Percentiles rank a stretch among this genome's conserved stretches.
Conservation (phyloP, 352 stramenopile species). For the Phytophthora pistaciae region DNA sequence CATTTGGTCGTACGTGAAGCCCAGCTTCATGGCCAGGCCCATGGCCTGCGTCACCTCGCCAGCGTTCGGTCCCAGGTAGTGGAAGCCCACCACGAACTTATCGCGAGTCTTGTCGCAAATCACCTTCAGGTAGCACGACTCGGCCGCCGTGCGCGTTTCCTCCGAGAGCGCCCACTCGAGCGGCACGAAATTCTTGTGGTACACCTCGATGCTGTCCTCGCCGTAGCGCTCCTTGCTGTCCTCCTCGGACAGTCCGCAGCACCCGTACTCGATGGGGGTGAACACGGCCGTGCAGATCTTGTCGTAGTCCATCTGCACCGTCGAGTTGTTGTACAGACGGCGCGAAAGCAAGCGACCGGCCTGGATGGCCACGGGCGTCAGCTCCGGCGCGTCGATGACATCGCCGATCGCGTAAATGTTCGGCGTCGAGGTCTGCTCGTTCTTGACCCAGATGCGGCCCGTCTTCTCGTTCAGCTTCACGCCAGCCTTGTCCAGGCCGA, state of each 20-base stretch:
- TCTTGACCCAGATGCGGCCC: constrained; percentile 90
- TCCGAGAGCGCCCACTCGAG: constrained; percentile 95
- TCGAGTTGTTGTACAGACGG: constrained; percentile 90
- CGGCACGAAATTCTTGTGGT: constrained; percentile 96
- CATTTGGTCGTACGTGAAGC: constrained; percentile 95
- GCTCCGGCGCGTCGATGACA: constrained; percentile 96
- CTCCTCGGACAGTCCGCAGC: constrained; percentile 97
- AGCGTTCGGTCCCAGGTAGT: constrained; percentile 98
- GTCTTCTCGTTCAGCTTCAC: constrained; percentile 92
- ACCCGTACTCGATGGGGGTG: constrained; percentile 98
- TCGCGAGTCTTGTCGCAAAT: constrained; percentile 92
- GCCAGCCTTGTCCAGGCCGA: constrained; percentile 89
- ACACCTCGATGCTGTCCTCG: constrained; percentile 94
- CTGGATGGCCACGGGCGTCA: constrained; percentile 99
- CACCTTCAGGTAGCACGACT: constrained; percentile 96
- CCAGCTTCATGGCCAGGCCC: constrained; percentile 95
- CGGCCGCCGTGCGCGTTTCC: constrained; percentile 55
- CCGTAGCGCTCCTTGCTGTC: constrained; percentile 92
- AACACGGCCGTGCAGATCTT: constrained; percentile 96
- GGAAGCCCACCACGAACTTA: constrained; percentile 96
- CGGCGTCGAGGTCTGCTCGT: constrained; percentile 95
- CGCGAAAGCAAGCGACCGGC: constrained; percentile 92
- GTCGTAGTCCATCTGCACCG: constrained; percentile 93
- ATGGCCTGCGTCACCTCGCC: constrained; percentile 97
- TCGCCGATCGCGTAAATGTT: constrained; percentile 99